Evolutionary conservation across 495 filamentous ascomycete genomes (phyloP), one percentile per base, ranked within the genome.

Genomic region (Penicillium chermesinum): DNA sequence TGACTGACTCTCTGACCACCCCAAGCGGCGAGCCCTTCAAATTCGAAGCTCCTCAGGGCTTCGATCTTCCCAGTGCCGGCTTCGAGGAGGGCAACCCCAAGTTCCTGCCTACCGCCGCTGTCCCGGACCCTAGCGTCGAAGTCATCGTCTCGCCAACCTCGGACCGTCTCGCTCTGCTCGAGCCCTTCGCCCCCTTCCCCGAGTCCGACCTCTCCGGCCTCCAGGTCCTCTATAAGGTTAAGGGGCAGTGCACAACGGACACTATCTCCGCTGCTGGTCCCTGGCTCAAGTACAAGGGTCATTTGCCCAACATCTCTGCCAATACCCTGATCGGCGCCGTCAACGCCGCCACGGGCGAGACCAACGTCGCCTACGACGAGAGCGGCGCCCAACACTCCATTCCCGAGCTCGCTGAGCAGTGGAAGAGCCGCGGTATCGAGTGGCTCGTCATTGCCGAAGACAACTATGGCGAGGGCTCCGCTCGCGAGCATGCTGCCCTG

Each of bases 221-320:
- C 27, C 57, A 63, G 20, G 88, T 98, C 14, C 83, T 98, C 12
- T 89, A 93, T 76, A 96, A 96, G 72, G 86, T 97, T 40, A 85
- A 88, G 48, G 93, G 93, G 46, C 94, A 98, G 69, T 97, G 93
- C 80, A 96, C 93, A 30, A 98, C 93, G 27, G 93, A 98, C 69
- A 96, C 93, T 50, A 98, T 98, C 65, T 96, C 91, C 16, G 93
- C 91, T 5, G 93, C 93, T 2, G 93, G 93, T 5, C 91, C 91
- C 2, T 98, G 93, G 93, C 77, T 98, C 30, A 97, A 96, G 70
- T 98, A 96, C 81, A 97, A 97, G 77, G 93, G 93, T 52, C 93
- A 98, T 66, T 80, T 98, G 25, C 89, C 91, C 64, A 98, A 98
- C 73, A 98, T 98, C 73, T 85, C 82, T 51, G 88, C 82, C 53